phyloP scores from a whole-genome alignment of 1,139 yeast genomes.

The Pichia sp. region DNA sequence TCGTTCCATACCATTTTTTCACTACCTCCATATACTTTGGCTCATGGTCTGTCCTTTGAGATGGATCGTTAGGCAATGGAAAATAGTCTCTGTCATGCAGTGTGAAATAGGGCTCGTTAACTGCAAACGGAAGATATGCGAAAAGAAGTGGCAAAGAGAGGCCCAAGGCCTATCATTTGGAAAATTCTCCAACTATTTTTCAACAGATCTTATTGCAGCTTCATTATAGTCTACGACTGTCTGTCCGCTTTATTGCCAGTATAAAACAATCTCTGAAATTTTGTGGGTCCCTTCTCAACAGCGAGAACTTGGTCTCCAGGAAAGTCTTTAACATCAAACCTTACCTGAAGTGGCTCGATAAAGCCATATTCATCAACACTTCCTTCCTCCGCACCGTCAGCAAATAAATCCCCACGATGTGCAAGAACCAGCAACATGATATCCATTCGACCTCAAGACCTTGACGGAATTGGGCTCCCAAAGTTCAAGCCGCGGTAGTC shows the following conservation, averaged over 20 bases:
- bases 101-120: slow-evolving; percentile 23
- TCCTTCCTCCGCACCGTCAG: slow-evolving; percentile 17
- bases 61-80: slow-evolving; percentile 9
- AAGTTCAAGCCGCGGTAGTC: slow-evolving; percentile 22
- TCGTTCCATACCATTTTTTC: slow-evolving; percentile 10
- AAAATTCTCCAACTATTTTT: slow-evolving; percentile 19
- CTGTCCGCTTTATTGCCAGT: slow-evolving; percentile 14
- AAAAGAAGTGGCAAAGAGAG: slow-evolving; percentile 18
- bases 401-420: slow-evolving; percentile 22
- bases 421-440: slow-evolving; percentile 20
- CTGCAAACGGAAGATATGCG: slow-evolving; percentile 23
- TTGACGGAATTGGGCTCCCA: slow-evolving; percentile 22
- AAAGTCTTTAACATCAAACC: not conserved
- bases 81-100: slow-evolving; percentile 18
- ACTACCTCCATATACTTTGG: slow-evolving; percentile 3
- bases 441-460: slow-evolving; percentile 20
- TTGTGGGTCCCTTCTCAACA: not conserved
- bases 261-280: slow-evolving; percentile 20
- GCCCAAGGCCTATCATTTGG: slow-evolving; percentile 9
- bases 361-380: slow-evolving; percentile 23
- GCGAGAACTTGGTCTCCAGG: not conserved
- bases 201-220: slow-evolving; percentile 22
- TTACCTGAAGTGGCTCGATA: slow-evolving; percentile 12
- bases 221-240: slow-evolving; percentile 20
- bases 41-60: slow-evolving; percentile 2